Percentiles rank a stretch among this genome's conserved stretches.
Conservation (phyloP, 2,329 filamentous ascomycete species). For the Waltergamsia citrina region DNA sequence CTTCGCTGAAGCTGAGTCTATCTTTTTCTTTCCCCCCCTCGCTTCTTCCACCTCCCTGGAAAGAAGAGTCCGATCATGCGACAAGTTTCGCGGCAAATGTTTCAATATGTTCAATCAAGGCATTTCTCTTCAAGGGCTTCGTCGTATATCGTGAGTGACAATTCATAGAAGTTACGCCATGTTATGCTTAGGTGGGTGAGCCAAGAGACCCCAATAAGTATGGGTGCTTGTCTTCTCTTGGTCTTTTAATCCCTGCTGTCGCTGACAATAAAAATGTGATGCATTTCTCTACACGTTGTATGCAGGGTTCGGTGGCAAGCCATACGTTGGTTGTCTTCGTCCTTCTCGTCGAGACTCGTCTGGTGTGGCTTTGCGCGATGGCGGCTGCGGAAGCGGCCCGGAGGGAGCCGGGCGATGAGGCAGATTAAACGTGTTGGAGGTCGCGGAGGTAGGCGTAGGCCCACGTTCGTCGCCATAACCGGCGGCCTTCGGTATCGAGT, state of each 20-base stretch:
- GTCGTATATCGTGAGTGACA: conserved; percentile 5
- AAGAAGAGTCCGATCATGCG: too few relatives aligned
- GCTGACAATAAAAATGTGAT: too few relatives aligned
- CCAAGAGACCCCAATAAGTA: neutral
- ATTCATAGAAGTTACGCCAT: conserved; percentile 22
- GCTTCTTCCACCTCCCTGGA: too few relatives aligned
- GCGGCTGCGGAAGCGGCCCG: conserved; percentile 51
- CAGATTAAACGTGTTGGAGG: conserved; percentile 43
- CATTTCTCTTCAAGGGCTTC: neutral
- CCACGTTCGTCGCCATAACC: conserved; percentile 21
- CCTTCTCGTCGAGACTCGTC: conserved; percentile 33
- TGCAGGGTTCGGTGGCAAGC: conserved; percentile 32
- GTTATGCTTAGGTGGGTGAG: conserved; percentile 15
- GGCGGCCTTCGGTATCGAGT: conserved; percentile 39
- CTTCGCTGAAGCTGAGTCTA: too few relatives aligned
- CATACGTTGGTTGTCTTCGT: conserved; percentile 29
- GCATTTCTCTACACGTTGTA: conserved; percentile 14
- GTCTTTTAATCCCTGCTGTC: neutral
- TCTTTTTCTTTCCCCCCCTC: too few relatives aligned
- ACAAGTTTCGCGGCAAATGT: too few relatives aligned
- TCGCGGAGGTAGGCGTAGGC: conserved; percentile 6
- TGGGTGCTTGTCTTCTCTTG: neutral
- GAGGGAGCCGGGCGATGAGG: conserved; percentile 55
- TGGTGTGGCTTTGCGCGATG: conserved; percentile 44
- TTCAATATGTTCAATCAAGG: too few relatives aligned